Conservation (phyloP, 768 basidiomycete genomes). For the Suillus spraguei region DNA sequence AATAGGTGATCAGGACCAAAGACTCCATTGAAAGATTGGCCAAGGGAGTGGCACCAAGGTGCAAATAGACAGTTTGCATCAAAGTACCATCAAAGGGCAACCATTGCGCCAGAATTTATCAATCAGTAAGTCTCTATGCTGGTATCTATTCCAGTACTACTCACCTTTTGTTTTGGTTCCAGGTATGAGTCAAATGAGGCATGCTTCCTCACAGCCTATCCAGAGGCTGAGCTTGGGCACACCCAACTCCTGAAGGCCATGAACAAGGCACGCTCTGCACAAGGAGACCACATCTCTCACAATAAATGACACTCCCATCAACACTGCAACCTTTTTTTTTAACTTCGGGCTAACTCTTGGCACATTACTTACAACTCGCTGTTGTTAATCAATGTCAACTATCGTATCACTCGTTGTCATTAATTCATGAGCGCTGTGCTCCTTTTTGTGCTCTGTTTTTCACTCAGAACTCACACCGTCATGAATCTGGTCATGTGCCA, state of each 20-base stretch:
- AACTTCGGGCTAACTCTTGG: no score
- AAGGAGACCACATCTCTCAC: neutral
- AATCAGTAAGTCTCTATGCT: no score
- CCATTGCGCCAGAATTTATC: no score
- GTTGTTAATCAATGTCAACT: no score
- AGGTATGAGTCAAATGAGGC: conserved; percentile 3
- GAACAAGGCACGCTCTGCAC: neutral
- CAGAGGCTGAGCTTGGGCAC: neutral
- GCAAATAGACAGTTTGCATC: neutral
- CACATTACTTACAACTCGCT: no score
- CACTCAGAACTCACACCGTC: no score
- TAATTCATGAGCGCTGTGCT: no score
- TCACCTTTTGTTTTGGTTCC: neutral
- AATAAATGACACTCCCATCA: no score
- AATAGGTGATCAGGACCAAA: neutral
- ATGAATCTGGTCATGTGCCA: neutral
- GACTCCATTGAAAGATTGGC: neutral
- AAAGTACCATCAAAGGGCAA: no score
- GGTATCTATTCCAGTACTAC: no score
- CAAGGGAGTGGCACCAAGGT: neutral
- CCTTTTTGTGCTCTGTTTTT: neutral
- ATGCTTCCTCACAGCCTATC: conserved; percentile 1
- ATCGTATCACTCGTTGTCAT: no score
- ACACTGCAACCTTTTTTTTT: no score
- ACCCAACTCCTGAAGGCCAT: neutral